phyloP scores from a whole-genome alignment of 2,329 filamentous ascomycete species.

The Coccinonectria pachysandricola region DNA sequence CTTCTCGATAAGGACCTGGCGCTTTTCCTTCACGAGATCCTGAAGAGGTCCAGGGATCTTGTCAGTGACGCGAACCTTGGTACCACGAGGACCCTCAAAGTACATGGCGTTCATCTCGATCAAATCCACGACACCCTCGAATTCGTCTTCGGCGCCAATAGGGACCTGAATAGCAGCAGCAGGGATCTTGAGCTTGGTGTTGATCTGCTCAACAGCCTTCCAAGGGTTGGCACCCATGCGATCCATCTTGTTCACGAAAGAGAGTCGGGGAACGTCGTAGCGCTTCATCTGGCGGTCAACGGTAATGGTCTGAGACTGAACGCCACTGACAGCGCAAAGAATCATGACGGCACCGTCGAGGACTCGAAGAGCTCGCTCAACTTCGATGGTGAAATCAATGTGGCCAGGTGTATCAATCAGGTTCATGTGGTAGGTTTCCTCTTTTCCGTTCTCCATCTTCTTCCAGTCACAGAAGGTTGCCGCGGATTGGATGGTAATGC shows the following conservation, averaged over 20 bases:
- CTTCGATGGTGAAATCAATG: slow-evolving; percentile 98
- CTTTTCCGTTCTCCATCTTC: slow-evolving; percentile 72
- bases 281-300: slow-evolving; percentile 98
- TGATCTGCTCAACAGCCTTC: slow-evolving; percentile 96
- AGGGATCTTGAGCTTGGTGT: slow-evolving; percentile 84
- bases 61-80: slow-evolving; percentile 63
- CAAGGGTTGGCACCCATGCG: slow-evolving; percentile 97
- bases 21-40: slow-evolving; percentile 69
- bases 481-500: slow-evolving; percentile 97
- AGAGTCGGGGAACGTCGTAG: slow-evolving; percentile 91
- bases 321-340: slow-evolving; percentile 90
- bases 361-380: slow-evolving; percentile 88
- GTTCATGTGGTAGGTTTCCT: slow-evolving; percentile 94
- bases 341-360: slow-evolving; percentile 98
- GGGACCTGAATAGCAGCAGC: slow-evolving; percentile 92
- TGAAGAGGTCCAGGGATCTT: slow-evolving; percentile 74
- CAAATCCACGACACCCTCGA: slow-evolving; percentile 85
- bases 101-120: slow-evolving; percentile 90
- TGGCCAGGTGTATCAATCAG: slow-evolving; percentile 97
- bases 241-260: slow-evolving; percentile 99
- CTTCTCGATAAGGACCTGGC: slow-evolving; percentile 81
- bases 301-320: slow-evolving; percentile 96
- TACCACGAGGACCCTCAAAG: slow-evolving; percentile 76
- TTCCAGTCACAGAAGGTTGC: slow-evolving; percentile 97
- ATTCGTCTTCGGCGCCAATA: slow-evolving; percentile 84